Base-by-base conservation (phyloP, 2,329 filamentous ascomycete species). In the Penicillium sp. region DNA sequence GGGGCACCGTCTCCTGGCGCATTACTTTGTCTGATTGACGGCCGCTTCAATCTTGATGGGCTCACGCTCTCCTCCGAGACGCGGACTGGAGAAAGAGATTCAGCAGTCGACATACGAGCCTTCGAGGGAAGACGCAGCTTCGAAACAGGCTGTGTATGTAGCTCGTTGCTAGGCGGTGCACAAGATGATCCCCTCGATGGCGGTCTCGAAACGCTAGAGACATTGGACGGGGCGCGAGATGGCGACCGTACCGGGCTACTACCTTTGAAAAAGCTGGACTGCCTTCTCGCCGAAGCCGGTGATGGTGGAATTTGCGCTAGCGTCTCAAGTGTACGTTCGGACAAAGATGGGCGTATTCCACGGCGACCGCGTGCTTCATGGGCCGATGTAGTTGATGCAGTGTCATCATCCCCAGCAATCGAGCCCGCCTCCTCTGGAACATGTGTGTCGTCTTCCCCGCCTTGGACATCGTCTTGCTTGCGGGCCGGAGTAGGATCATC, bases 271-370 rank as follows among this genome's bases (percentile, higher is more conserved):
- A 96, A 92, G 55, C 84, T 86, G 0, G 90, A 91, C 9, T 83
- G 79, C 54, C 86, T 85, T 58, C 85, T 85, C 52, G 82, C 84
- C 46, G 89, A 74, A 0, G 84, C 85, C 5, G 93, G 92, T 0
- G 92, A 94, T 0, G 90, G 86, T 0, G 92, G 90, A 31, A 96
- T 79, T 47, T 86, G 84, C 3, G 91, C 84, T 6, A 97, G 78
- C 0, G 91, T 96, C 72, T 96, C 91, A 42, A 96, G 87, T 0
- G 93, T 95, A 57, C 93, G 82, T 67, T 97, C 93, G 0, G 89
- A 86, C 4, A 97, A 60, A 6, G 75, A 76, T 17, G 74, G 68
- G 6, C 69, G 68, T 29, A 58, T 55, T 33, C 56, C 57, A 42
- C 58, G 58, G 19, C 68, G 68, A 37, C 67, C 71, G 38, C 71